These are phyloP conservation scores for Candida sonorensis DNA, from an alignment of 805 yeast genomes.

Conservation along the genomic window DNA sequence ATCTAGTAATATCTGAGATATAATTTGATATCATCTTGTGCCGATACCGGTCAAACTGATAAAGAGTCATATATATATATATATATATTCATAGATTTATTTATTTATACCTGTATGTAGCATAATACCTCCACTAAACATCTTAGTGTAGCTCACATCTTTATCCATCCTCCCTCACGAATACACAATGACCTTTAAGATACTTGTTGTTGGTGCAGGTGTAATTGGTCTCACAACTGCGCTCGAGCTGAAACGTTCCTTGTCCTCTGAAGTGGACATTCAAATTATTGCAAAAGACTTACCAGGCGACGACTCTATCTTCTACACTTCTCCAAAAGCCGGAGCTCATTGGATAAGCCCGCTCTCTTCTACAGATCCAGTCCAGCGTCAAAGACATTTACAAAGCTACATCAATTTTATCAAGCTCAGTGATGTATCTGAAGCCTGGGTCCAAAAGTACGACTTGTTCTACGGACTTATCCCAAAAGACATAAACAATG, in stretches of 20 bases:
- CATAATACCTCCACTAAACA: no score
- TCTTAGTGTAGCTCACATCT: no score
- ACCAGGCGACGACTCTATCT: conserved; percentile 48
- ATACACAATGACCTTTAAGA: no score
- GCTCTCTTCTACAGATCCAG: conserved; percentile 18
- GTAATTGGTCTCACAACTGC: conserved; percentile 31
- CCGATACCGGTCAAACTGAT: no score
- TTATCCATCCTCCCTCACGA: no score
- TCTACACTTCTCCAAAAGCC: conserved; percentile 60
- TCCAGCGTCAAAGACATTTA: conserved; percentile 25
- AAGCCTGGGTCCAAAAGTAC: conserved; percentile 25
- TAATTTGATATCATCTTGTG: no score
- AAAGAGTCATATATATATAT: no score
- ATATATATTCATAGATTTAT: no score
- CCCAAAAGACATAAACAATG: conserved; percentile 4
- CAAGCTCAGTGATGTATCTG: conserved; percentile 30
- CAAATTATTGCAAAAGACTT: conserved; percentile 36
- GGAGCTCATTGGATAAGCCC: conserved; percentile 63
- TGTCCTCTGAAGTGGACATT: conserved; percentile 27
- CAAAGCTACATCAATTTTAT: conserved; percentile 29
- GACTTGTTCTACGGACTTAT: conserved; percentile 22
- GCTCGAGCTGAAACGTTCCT: conserved; percentile 24
- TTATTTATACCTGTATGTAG: no score
- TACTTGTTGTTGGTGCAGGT: conserved; percentile 16
- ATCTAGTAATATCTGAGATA: no score